Percentiles rank a stretch among this genome's conserved stretches.
phyloP scores from a whole-genome alignment of 768 basidiomycete species.

The Naganishia randhawae region DNA sequence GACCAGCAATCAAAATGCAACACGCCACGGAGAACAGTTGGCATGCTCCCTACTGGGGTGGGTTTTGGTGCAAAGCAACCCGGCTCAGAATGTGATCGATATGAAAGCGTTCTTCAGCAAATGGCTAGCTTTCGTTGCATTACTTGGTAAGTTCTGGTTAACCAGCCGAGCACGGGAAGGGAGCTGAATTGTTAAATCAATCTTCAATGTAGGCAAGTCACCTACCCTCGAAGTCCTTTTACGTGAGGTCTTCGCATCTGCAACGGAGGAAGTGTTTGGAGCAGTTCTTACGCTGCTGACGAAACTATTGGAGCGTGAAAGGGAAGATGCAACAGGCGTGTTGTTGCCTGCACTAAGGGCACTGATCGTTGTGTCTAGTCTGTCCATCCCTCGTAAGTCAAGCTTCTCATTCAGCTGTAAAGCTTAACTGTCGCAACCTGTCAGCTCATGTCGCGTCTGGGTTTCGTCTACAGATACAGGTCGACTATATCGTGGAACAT shows the following conservation, averaged over 20 bases:
- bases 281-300: not conserved
- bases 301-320: not conserved
- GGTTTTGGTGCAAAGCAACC: not conserved
- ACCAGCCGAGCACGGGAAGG: not conserved
- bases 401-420: not conserved
- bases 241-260: constrained; percentile 12
- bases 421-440: too few species aligned
- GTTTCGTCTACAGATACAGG: not conserved
- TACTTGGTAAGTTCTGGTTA: constrained; percentile 5
- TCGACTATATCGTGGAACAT: constrained; percentile 1
- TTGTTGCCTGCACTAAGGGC: not conserved
- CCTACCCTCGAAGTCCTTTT: not conserved
- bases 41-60: not conserved
- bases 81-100: not conserved
- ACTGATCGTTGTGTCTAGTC: not conserved
- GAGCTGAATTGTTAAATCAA: not conserved
- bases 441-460: not conserved
- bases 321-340: not conserved
- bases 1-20: not conserved
- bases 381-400: constrained; percentile 8
- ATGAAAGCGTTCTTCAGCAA: constrained; percentile 6
- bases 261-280: not conserved
- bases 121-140: not conserved
- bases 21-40: not conserved
- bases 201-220: not conserved